Evolutionary conservation across 257 asterid genomes (phyloP).

Genomic region (Leonotis leonurus): DNA sequence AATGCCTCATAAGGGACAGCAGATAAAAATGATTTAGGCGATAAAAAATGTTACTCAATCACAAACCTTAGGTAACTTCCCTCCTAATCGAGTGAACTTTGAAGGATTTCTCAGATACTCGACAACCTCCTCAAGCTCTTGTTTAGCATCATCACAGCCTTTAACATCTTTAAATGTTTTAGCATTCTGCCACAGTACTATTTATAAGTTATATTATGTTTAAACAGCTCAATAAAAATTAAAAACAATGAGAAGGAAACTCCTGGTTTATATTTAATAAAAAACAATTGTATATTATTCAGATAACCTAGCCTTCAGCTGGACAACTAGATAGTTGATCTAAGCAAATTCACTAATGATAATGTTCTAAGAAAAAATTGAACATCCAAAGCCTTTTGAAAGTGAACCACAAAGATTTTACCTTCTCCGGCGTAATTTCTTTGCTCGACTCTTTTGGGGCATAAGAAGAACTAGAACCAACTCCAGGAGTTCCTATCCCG

Average conservation of each 20-base stretch:
- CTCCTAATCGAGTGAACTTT: conserved; percentile 92
- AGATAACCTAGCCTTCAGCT: background rate
- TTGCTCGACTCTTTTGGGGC: conserved; percentile 78
- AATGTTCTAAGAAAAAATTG: background rate
- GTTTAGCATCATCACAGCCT: conserved; percentile 99
- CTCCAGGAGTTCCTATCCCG: conserved; percentile 93
- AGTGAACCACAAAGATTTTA: conserved; percentile 18
- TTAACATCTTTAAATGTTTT: conserved; percentile 97
- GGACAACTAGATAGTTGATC: background rate
- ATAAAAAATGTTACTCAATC: background rate
- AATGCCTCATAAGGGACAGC: conserved; percentile 3
- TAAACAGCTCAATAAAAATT: background rate
- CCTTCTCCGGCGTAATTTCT: conserved; percentile 91
- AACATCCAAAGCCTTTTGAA: conserved; percentile 2
- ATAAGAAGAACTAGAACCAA: conserved; percentile 85
- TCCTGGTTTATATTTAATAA: background rate
- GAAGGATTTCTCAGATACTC: conserved; percentile 89
- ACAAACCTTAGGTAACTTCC: conserved; percentile 93
- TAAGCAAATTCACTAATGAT: background rate
- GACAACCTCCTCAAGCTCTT: conserved; percentile 99
- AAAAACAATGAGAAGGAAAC: background rate
- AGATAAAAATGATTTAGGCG: conserved; percentile 1
- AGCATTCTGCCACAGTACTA: conserved; percentile 59
- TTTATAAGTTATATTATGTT: conserved; percentile 5
- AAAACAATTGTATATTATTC: background rate